These are phyloP conservation scores for Telopea speciosissima DNA, from an alignment of 177 flowering plant genomes.

Conservation along the genomic window DNA sequence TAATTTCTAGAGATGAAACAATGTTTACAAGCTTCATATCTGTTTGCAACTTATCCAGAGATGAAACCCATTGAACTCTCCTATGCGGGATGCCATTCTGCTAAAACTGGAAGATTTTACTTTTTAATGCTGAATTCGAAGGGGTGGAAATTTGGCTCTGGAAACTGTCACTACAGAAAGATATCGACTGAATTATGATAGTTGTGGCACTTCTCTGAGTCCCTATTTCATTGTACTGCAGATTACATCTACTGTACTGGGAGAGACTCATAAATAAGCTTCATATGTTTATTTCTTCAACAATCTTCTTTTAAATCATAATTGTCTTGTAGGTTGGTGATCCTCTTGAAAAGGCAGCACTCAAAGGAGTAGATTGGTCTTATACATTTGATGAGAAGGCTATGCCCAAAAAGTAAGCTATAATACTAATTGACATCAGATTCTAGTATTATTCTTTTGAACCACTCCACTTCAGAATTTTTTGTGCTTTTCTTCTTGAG, in stretches of 20 bases:
- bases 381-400: constrained; percentile 98
- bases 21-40: not conserved
- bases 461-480: not conserved
- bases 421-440: not conserved
- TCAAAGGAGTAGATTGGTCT: constrained; percentile 91
- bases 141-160: not conserved
- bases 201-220: not conserved
- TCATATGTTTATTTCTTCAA: not conserved
- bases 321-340: constrained; percentile 78
- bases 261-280: not conserved
- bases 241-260: not conserved
- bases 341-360: constrained; percentile 99
- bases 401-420: constrained; percentile 78
- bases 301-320: not conserved
- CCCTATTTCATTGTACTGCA: not conserved
- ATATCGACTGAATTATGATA: not conserved
- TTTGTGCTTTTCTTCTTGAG: not conserved
- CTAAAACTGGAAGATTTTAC: not conserved
- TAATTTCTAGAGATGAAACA: not conserved
- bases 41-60: not conserved
- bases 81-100: not conserved
- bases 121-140: too few species aligned
- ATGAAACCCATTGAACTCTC: not conserved
- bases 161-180: not conserved
- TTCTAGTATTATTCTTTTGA: not conserved